Evolutionary conservation across 331 rosid genomes (phyloP).

Genomic region (Erythrophleum ivorense): DNA sequence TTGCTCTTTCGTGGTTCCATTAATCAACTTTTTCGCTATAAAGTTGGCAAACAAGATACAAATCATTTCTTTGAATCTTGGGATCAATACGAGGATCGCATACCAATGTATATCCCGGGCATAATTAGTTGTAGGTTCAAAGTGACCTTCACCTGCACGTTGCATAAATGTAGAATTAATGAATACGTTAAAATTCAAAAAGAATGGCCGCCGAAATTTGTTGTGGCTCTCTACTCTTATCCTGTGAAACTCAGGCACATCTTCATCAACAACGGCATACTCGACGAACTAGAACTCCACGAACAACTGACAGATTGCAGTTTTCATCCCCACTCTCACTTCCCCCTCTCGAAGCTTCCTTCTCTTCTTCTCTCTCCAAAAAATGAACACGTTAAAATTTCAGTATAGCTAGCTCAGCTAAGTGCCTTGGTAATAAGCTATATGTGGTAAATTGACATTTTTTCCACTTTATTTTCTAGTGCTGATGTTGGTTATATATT

Average conservation of each 20-base stretch:
- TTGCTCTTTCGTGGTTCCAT: too few species aligned
- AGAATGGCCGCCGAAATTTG: conserved; percentile 58
- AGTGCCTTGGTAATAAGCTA: too few species aligned
- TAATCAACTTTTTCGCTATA: too few species aligned
- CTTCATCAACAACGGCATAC: neutral
- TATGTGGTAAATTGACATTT: too few species aligned
- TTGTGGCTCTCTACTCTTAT: conserved; percentile 58
- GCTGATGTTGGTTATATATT: too few species aligned
- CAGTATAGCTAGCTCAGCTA: too few species aligned
- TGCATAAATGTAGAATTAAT: neutral
- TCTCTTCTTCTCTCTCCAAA: conserved; percentile 27
- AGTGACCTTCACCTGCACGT: neutral
- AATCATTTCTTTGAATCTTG: neutral
- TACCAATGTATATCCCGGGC: neutral
- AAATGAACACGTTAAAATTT: too few species aligned
- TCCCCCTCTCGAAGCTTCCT: conserved; percentile 6
- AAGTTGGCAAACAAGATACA: too few species aligned
- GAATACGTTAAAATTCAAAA: neutral
- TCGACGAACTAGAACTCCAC: conserved; percentile 15
- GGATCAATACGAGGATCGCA: neutral
- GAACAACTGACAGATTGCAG: conserved; percentile 33
- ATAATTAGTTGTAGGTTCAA: neutral
- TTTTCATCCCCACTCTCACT: conserved; percentile 9
- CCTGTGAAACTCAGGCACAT: conserved; percentile 48
- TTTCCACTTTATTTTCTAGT: too few species aligned